Evolutionary conservation across 176 grass and related monocot species (phyloP).

Genomic region (Carex kokanica): DNA sequence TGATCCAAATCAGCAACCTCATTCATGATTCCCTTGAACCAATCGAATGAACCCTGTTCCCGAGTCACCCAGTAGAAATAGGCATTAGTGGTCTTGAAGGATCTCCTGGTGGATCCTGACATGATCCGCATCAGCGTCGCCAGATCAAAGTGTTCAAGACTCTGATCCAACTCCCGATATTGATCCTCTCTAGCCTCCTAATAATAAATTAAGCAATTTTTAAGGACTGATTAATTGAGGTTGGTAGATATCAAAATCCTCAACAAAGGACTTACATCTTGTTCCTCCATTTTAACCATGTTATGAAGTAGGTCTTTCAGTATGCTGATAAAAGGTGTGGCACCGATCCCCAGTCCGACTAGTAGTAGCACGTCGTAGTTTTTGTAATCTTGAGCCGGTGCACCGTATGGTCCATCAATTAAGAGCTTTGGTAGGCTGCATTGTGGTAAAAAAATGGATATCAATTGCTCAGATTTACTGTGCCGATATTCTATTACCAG

Average conservation of each 20-base stretch:
- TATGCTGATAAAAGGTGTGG: slow-evolving; percentile 32
- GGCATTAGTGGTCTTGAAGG: slow-evolving; percentile 28
- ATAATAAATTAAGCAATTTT: neutral
- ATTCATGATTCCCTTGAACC: slow-evolving; percentile 36
- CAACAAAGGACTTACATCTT: slow-evolving; percentile 24
- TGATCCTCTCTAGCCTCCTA: slow-evolving; percentile 27
- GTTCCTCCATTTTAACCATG: slow-evolving; percentile 34
- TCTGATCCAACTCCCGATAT: neutral
- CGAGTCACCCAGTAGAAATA: slow-evolving; percentile 39
- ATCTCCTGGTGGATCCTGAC: slow-evolving; percentile 3
- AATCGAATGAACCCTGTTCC: slow-evolving; percentile 36
- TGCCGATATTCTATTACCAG: slow-evolving; percentile 20
- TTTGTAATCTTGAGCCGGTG: slow-evolving; percentile 29
- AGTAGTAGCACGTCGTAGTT: slow-evolving; percentile 31
- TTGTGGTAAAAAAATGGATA: slow-evolving; percentile 23
- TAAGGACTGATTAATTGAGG: neutral
- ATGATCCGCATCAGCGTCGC: slow-evolving; percentile 6
- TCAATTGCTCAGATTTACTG: slow-evolving; percentile 16
- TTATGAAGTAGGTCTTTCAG: slow-evolving; percentile 35
- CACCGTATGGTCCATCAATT: slow-evolving; percentile 59
- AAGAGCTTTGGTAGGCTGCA: slow-evolving; percentile 89
- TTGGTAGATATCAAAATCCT: neutral
- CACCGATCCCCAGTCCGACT: slow-evolving; percentile 27
- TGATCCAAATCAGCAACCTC: slow-evolving; percentile 28
- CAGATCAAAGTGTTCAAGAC: slow-evolving; percentile 25